phyloP scores from a whole-genome alignment of 78 protist genomes.

The Bigelowiella natans region DNA sequence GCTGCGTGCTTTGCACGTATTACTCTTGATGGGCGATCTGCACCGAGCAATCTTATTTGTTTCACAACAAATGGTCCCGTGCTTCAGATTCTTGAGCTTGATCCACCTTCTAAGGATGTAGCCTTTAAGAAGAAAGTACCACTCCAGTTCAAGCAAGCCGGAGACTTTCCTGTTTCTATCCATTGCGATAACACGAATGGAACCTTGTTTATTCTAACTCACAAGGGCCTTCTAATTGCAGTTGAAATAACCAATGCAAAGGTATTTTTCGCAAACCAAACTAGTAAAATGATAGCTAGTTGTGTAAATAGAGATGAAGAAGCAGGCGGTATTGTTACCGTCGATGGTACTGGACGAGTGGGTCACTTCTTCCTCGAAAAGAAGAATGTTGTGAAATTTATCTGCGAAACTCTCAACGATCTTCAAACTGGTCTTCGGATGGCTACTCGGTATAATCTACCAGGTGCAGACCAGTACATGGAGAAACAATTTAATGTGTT shows the following conservation, averaged over 20 bases:
- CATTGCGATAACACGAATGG: constrained; percentile 57
- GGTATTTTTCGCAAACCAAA: not conserved
- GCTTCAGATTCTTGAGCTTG: not conserved
- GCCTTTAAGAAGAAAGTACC: constrained; percentile 50
- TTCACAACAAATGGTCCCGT: constrained; percentile 45
- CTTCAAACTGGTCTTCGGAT: constrained; percentile 67
- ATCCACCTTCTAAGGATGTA: not conserved
- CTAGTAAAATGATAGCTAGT: not conserved
- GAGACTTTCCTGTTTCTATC: constrained; percentile 96
- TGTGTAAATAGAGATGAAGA: not conserved
- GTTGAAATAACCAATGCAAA: not conserved
- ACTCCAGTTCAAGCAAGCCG: constrained; percentile 66
- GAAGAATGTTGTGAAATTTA: constrained; percentile 70
- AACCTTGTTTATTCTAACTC: constrained; percentile 77
- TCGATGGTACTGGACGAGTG: constrained; percentile 37
- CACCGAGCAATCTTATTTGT: constrained; percentile 56
- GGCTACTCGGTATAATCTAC: constrained; percentile 74
- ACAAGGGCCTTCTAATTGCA: not conserved
- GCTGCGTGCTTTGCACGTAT: constrained; percentile 71
- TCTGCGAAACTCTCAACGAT: constrained; percentile 57
- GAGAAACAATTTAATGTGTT: constrained; percentile 59
- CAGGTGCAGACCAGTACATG: constrained; percentile 87
- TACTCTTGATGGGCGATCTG: constrained; percentile 52
- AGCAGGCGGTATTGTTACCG: constrained; percentile 3
- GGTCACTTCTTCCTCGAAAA: constrained; percentile 70